phyloP scores from a whole-genome alignment of 176 grass and related monocot species.

The Cymbopogon citratus region DNA sequence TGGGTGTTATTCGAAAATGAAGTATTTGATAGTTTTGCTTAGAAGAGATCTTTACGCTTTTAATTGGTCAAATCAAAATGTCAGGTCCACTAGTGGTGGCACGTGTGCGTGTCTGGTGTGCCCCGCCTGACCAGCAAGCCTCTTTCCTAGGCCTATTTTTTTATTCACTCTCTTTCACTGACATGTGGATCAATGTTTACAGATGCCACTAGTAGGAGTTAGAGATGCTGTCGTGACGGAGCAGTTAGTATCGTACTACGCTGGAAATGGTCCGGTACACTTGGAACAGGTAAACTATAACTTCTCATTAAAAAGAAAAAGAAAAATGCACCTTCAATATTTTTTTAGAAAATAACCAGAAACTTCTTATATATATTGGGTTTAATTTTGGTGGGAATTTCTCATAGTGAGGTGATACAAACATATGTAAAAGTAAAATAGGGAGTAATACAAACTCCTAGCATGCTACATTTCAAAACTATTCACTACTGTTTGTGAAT shows the following conservation, averaged over 20 bases:
- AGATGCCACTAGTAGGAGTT: not conserved
- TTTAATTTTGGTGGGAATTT: too few species aligned
- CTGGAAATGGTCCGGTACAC: not conserved
- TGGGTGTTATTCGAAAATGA: not conserved
- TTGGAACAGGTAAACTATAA: not conserved
- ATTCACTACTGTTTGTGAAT: not conserved
- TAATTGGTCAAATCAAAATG: conserved; percentile 28
- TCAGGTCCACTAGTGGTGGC: conserved; percentile 10
- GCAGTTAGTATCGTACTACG: not conserved
- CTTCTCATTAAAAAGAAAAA: too few species aligned
- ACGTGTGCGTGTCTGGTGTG: conserved; percentile 44
- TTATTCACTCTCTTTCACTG: not conserved
- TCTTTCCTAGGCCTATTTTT: not conserved
- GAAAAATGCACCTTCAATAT: too few species aligned
- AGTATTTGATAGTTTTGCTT: conserved; percentile 7
- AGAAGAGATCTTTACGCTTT: conserved; percentile 4
- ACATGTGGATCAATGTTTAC: not conserved
- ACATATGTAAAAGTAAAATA: too few species aligned
- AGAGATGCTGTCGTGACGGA: not conserved
- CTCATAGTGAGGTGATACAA: too few species aligned
- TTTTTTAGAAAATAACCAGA: too few species aligned
- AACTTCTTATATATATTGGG: too few species aligned
- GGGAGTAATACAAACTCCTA: too few species aligned
- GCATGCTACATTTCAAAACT: not conserved
- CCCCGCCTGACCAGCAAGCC: not conserved